Percentiles rank a stretch among this genome's conserved stretches.
phyloP scores from a whole-genome alignment of 495 filamentous ascomycete species.

The Penicillium antarcticum region DNA sequence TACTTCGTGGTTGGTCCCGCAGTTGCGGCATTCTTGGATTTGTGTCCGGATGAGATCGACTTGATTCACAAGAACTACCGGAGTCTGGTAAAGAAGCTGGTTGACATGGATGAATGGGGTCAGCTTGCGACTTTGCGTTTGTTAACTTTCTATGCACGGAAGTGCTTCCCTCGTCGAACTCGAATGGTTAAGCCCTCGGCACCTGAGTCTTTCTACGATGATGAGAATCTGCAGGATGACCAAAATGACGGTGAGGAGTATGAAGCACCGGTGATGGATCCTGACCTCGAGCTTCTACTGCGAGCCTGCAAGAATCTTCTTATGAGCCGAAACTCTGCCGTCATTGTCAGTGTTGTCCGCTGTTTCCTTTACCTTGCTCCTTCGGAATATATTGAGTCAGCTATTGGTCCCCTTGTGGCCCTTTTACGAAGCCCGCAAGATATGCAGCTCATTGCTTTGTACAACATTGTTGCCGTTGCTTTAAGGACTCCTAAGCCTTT shows the following conservation, averaged over 20 bases:
- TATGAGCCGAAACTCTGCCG: slow-evolving; percentile 87
- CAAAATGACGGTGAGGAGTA: slow-evolving; percentile 48
- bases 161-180: slow-evolving; percentile 78
- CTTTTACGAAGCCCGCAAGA: slow-evolving; percentile 80
- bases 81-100: slow-evolving; percentile 77
- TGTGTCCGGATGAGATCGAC: slow-evolving; percentile 83
- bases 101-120: slow-evolving; percentile 99
- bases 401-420: slow-evolving; percentile 80
- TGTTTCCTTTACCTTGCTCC: slow-evolving; percentile 83
- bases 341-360: slow-evolving; percentile 82
- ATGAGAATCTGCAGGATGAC: slow-evolving; percentile 48
- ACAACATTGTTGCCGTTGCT: slow-evolving; percentile 90
- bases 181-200: slow-evolving; percentile 50
- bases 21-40: slow-evolving; percentile 80
- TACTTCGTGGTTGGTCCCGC: slow-evolving; percentile 94
- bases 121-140: slow-evolving; percentile 79
- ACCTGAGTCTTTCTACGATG: slow-evolving; percentile 75
- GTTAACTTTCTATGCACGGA: slow-evolving; percentile 78
- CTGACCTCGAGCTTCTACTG: slow-evolving; percentile 80
- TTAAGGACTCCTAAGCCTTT: slow-evolving; percentile 70
- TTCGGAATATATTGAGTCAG: slow-evolving; percentile 61
- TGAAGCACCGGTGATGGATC: slow-evolving; percentile 62
- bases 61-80: slow-evolving; percentile 89
- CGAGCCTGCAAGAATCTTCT: slow-evolving; percentile 78
- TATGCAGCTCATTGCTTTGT: slow-evolving; percentile 82